Percentiles rank a stretch among this genome's conserved stretches.
Conservation (phyloP, 257 asterid species). For the Solanum phureja region DNA sequence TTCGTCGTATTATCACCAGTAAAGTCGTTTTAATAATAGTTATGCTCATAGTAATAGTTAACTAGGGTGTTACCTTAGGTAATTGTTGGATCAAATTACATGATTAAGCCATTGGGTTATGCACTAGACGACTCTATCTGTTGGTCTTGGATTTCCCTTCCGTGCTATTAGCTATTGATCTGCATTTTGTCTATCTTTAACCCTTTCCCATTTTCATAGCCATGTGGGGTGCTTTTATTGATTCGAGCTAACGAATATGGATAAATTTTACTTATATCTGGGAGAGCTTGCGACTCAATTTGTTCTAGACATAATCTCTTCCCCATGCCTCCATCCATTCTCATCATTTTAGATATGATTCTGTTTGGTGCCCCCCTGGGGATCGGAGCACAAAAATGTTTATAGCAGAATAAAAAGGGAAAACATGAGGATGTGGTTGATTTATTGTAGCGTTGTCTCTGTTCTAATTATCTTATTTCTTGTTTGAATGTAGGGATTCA, state of each 20-base stretch:
- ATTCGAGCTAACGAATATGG: background rate
- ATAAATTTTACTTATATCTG: background rate
- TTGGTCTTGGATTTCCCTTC: background rate
- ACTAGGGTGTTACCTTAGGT: background rate
- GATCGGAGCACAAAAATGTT: background rate
- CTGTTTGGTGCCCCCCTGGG: background rate
- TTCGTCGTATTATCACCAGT: background rate
- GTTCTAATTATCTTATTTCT: background rate
- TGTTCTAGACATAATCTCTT: background rate
- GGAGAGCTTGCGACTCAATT: background rate
- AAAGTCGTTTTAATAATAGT: background rate
- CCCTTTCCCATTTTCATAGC: background rate
- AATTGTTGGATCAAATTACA: background rate
- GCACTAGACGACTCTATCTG: background rate
- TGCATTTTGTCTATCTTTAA: background rate
- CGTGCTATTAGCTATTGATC: background rate
- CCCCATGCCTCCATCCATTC: background rate
- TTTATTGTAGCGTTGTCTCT: background rate
- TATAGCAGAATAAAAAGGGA: background rate
- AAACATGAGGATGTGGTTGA: background rate
- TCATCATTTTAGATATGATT: background rate
- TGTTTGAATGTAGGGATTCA: constrained; percentile 6
- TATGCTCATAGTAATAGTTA: background rate
- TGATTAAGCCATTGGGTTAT: background rate
- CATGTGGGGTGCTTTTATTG: background rate